A percentile compares a stretch with the other conserved stretches of the same genome.
phyloP scores from a whole-genome alignment of 1,139 yeast genomes.

The Debaryomycetaceae sp. region DNA sequence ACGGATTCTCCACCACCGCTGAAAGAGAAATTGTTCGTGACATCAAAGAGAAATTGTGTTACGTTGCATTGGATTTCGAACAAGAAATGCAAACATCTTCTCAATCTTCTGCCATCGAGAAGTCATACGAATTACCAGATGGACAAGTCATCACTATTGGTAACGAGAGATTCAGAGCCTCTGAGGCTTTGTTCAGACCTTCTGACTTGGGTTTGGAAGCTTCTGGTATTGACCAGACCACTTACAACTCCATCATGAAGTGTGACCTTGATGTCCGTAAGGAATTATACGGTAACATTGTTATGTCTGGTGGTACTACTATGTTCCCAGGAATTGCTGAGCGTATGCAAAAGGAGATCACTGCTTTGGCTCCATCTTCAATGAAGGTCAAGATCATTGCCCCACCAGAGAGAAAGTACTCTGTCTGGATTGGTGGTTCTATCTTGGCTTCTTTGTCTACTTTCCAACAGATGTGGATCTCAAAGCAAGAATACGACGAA shows the following conservation, averaged over 20 bases:
- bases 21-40: constrained; percentile 99
- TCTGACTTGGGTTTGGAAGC: constrained; percentile 96
- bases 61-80: constrained; percentile 93
- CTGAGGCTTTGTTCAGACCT: constrained; percentile 99
- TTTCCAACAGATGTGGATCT: constrained; percentile 99
- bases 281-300: constrained; percentile 98
- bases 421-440: constrained; percentile 99
- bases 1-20: constrained; percentile 97
- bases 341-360: constrained; percentile 99
- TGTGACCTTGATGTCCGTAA: constrained; percentile 99
- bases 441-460: constrained; percentile 97
- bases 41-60: constrained; percentile 98
- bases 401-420: constrained; percentile 99
- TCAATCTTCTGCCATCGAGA: constrained; percentile 97
- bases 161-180: constrained; percentile 99
- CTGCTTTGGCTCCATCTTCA: constrained; percentile 98
- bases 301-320: constrained; percentile 99
- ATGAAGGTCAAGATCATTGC: constrained; percentile 99
- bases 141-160: constrained; percentile 99
- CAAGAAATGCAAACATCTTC: constrained; percentile 99
- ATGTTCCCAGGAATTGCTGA: constrained; percentile 99
- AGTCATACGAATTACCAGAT: constrained; percentile 98
- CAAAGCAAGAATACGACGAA: constrained; percentile 99
- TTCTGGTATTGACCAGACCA: constrained; percentile 99
- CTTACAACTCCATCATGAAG: constrained; percentile 98